Base-by-base conservation (phyloP, 1,139 yeast species). In the Geotrichum carabidarum region DNA sequence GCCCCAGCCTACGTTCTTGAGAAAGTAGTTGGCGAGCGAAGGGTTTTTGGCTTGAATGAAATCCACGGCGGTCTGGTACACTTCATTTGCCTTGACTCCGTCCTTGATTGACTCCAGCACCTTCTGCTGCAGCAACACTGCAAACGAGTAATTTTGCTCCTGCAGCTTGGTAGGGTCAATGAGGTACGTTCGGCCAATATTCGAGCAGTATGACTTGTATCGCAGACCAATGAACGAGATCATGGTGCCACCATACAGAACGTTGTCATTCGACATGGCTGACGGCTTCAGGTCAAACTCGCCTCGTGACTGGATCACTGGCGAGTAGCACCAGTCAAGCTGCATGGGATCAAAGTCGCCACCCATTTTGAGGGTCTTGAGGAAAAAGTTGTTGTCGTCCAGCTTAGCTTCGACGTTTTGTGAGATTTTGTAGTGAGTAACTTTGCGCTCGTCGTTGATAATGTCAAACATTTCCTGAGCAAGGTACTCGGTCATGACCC, bases 291-390 rank as follows among this genome's bases (percentile, higher is more conserved):
- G 76, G 68, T 90, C 96, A 67, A 83, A 91, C 53, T 83, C 82
- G 45, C 89, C 90, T 53, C 95, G 95, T 63, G 95, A 85, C 71
- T 91, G 96, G 57, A 93, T 79, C 56, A 89, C 86, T 34, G 99
- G 98, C 48, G 90, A 82, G 70, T 89, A 90, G 63, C 96, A 87
- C 97, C 97, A 93, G 70, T 93, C 98, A 38, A 93, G 73, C 60
- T 83, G 81, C 59, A 82, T 83, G 2, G 86, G 76, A 65, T 89
- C 96, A 62, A 89, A 86, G 55, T 82, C 91, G 47, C 80, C 67
- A 8, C 83, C 78, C 8, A 81, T 70, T 64, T 84, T 86, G 62
- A 78, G 71, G 48, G 76, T 75, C 58, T 74, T 78, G 62, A 74
- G 63, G 69, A 85, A 81, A 76, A 89, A 86, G 65, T 80, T 83